A percentile compares a stretch with the other conserved stretches of the same genome.
Evolutionary conservation across 345 rosid species (phyloP).

Genomic region (Microcos paniculata): DNA sequence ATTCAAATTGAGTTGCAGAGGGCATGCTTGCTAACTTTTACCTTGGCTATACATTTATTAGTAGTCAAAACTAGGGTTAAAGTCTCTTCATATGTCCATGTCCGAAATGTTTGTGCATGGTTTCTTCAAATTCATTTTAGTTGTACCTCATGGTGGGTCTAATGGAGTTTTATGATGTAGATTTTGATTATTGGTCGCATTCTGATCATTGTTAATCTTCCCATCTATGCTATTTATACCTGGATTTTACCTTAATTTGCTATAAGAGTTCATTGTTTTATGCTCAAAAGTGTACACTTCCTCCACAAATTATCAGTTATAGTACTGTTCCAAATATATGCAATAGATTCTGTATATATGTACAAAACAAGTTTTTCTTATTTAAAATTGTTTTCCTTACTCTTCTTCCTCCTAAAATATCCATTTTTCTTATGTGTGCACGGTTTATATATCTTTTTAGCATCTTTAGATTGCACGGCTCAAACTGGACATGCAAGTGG

Average conservation of each 20-base stretch:
- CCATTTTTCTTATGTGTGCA: conserved; percentile 17
- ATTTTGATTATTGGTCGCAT: neutral
- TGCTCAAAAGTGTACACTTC: neutral
- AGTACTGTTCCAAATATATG: neutral
- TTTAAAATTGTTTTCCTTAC: neutral
- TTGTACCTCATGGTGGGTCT: neutral
- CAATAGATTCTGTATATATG: neutral
- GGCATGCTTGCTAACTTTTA: neutral
- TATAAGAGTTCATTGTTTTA: neutral
- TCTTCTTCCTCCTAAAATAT: neutral
- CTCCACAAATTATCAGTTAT: neutral
- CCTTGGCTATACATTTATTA: neutral
- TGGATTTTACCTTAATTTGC: neutral
- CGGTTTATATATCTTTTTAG: conserved; percentile 38
- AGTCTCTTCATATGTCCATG: neutral
- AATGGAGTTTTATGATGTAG: neutral
- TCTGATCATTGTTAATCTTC: neutral
- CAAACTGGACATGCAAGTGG: conserved; percentile 70
- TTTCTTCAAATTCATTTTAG: conserved; percentile 1
- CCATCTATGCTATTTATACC: neutral
- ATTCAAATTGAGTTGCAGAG: neutral
- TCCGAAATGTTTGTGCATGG: neutral
- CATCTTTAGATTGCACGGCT: conserved; percentile 70
- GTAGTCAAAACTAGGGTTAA: conserved; percentile 1
- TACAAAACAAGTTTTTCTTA: neutral